Base-by-base conservation (phyloP, 2,329 filamentous ascomycete species). In the Fusarium sp. region DNA sequence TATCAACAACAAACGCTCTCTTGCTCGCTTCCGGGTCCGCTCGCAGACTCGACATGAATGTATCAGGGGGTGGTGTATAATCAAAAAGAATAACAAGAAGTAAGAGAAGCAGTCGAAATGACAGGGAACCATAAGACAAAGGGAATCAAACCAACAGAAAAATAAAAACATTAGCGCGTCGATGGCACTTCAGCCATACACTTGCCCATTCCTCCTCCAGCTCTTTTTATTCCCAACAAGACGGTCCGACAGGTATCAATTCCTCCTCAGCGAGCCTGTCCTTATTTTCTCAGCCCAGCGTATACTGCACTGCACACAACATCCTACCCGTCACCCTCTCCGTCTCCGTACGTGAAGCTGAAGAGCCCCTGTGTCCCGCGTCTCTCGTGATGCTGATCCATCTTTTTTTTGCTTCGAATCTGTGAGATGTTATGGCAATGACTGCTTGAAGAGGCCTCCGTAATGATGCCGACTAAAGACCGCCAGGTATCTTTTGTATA, bases 11-110 rank as follows among this genome's bases (percentile, higher is more conserved):
- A 66, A 69, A 73, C 60, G 70, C 67, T 72, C 69, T 73, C 71
- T 68, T 71, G 62, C 67, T 74, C 66, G 69, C 68, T 67, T 65
- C 24, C 30, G 59, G 76, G 69, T 72, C 76, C 73, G 74, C 73
- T 76, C 61, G 74, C 76, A 76, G 74, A 72, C 74, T 70, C 70
- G 56, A 48, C 61, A 69, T 72, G 73, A 74, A 74, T 72, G 73
- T 75, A 74, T 74, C 71, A 74, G 62, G n/a, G 72, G 61, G 40
- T 75, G 63, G 74, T 77, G 70, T 76, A 75, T 75, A 76, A 75
- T 72, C 73, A 71, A 74, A 73, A 53, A 74, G 61, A 62, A 67
- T 68, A 70, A 70, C 26, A 72, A 53, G 57, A 53, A 51, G 43
- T 38, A 53, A 42, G 21, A 39, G 57, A 39, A 69, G 56, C 62